These are phyloP conservation scores for Linnemannia exigua DNA, from an alignment of 192 early-diverging fungal species.

Conservation along the genomic window DNA sequence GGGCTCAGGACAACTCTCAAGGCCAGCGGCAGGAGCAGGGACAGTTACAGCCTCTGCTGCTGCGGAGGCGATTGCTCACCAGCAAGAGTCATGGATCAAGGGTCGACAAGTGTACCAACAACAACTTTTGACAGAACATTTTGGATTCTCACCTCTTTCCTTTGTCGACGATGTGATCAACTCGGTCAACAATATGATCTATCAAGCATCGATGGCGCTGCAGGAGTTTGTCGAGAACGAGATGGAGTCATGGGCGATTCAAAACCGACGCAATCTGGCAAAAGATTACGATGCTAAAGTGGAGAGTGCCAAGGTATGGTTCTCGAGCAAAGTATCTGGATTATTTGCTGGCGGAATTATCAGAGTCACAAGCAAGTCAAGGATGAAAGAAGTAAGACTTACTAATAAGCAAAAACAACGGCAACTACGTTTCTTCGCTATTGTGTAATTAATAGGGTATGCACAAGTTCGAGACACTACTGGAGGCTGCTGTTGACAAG, in stretches of 20 bases:
- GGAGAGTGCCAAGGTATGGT: constrained; percentile 37
- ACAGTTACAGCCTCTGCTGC: neutral
- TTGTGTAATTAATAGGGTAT: constrained; percentile 64
- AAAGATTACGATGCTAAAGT: constrained; percentile 9
- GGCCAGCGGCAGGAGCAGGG: neutral
- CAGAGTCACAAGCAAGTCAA: neutral
- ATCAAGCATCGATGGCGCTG: constrained; percentile 76
- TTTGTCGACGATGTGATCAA: constrained; percentile 89
- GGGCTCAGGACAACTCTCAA: neutral
- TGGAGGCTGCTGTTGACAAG: constrained; percentile 85
- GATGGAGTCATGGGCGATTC: constrained; percentile 36
- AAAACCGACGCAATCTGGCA: neutral
- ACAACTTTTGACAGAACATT: constrained; percentile 80
- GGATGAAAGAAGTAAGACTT: neutral
- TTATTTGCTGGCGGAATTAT: constrained; percentile 1
- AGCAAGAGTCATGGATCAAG: constrained; percentile 34
- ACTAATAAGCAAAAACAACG: neutral
- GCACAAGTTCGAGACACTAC: constrained; percentile 80
- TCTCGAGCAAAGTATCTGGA: neutral
- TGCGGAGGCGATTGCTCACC: constrained; percentile 1
- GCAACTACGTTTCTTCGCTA: neutral
- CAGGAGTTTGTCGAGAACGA: constrained; percentile 76
- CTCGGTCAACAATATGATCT: constrained; percentile 80
- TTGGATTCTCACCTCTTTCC: constrained; percentile 84
- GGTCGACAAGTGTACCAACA: constrained; percentile 38